These are phyloP conservation scores for Camellia sinensis DNA, from an alignment of 148 eudicot species.

Conservation along the genomic window DNA sequence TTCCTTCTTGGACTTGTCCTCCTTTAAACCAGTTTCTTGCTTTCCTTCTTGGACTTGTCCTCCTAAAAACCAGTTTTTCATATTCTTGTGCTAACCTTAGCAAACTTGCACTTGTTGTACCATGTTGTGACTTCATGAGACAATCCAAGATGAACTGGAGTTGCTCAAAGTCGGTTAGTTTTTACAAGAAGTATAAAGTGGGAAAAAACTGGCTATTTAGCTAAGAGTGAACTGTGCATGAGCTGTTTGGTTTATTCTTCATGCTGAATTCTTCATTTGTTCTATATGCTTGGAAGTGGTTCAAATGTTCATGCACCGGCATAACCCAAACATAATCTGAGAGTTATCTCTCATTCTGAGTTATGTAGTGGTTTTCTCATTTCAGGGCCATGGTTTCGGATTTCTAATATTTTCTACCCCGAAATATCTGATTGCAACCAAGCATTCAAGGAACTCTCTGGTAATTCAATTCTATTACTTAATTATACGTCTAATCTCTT, in stretches of 20 bases:
- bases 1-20: no score
- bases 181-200: no score
- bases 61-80: neutral
- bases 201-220: neutral
- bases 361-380: neutral
- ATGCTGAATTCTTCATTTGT: neutral
- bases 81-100: neutral
- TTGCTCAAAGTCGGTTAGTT: neutral
- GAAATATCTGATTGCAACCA: slow-evolving; percentile 63
- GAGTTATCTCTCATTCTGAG: neutral
- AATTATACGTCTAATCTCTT: slow-evolving; percentile 6
- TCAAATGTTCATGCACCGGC: neutral
- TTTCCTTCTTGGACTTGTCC: neutral
- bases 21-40: no score
- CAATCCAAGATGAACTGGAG: neutral
- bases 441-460: slow-evolving; percentile 57
- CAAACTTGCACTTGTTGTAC: no score
- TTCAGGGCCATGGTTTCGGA: slow-evolving; percentile 94
- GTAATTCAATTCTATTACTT: slow-evolving; percentile 25
- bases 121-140: neutral
- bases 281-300: neutral
- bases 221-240: neutral
- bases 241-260: neutral
- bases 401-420: slow-evolving; percentile 57
- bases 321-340: neutral